Evolutionary conservation across 2,329 filamentous ascomycete species (phyloP), one percentile per base, ranked within the genome.

Genomic region (Onygenales sp.): DNA sequence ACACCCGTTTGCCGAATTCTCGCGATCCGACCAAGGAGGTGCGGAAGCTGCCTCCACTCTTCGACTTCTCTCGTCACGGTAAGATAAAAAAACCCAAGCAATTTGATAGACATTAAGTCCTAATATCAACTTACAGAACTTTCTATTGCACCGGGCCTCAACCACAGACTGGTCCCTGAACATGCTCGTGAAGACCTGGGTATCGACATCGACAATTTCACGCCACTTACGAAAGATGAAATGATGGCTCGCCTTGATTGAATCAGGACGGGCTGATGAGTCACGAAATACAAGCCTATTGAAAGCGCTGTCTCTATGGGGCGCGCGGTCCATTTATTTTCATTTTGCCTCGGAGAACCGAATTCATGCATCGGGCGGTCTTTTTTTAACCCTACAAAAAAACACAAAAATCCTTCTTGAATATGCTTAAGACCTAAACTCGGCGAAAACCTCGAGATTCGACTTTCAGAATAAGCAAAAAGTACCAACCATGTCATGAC

Each of bases 231-330:
- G 66, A 95, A 90, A 78, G 86, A 93, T 66, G 89, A 96, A 71
- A 97, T 98, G 93, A 89, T 95, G 77, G 93, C 93, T 55, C 89
- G 91, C 72, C 79, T 98, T 73, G 93, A 98, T 75, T 98, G 86
- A 91, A 73, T 68, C 64, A 65, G 64, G 57, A 54, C 46, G 58
- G 57, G 58, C 57, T 58, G 41, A 57, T 60, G 61, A 61, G 56
- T 67, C 60, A 69, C 61, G 67, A 72, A 64, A 59, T 64, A 63
- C 58, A 71, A 60, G 63, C 66, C 60, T 68, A 62, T 66, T 67
- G 62, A 59, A 61, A 61, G 65, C 67, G 64, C 65, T 66, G 61
- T 63, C 59, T 60, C 57, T 60, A 62, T 64, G 63, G 59, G 53
- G 57, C 63, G 58, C 59, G 58, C 39, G 44, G 45, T n/a, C 39